Evolutionary conservation across 2,329 filamentous ascomycete genomes (phyloP), one percentile per base, ranked within the genome.

Genomic region (Torrubiellomyces zombiae): DNA sequence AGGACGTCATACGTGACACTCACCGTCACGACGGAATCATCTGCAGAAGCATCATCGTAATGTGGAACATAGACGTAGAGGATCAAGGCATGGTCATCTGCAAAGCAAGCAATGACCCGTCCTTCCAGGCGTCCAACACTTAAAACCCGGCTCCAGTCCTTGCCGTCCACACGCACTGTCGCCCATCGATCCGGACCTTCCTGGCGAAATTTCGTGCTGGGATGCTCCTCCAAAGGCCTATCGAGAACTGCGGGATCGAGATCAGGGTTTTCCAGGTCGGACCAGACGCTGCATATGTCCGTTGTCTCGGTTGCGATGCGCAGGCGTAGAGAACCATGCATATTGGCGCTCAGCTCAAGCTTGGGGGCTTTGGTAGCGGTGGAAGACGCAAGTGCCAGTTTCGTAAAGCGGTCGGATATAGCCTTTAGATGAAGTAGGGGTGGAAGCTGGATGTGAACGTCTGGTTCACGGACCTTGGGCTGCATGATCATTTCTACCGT

Each of bases 321-420:
- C 32, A 98, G 61, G 23, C 73, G 73, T 29, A 98, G 56, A 29
- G 73, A 75, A 12, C 89, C 89, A 50, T 92, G 80, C 82, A 93
- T 93, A 50, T 94, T 98, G 16, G 85, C 89, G 27, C 76, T 76
- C 21, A 95, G 55, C 46, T 93, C 82, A 3, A 98, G 59, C 40
- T 83, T 80, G 0, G 81, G 69, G 4, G 55, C 53, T 14, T 54
- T 44, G 21, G 53, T 52, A 17, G 58, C 31, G 17, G 36, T 32
- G 4, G 42, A 38, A n/a, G 45, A 56, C 13, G 59, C 55, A 24
- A 67, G 53, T 4, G 80, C 81, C 3, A 95, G 68, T 43, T 80
- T 86, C 20, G 83, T 95, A 53, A 95, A 95, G 26, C 89, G 75
- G 48, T 98, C 89, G 4, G 82, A 92, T 33, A 98, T 89, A 34